These are phyloP conservation scores for Ceratocystiopsis brevicomis DNA, from an alignment of 2,329 filamentous ascomycete species.

Conservation along the genomic window DNA sequence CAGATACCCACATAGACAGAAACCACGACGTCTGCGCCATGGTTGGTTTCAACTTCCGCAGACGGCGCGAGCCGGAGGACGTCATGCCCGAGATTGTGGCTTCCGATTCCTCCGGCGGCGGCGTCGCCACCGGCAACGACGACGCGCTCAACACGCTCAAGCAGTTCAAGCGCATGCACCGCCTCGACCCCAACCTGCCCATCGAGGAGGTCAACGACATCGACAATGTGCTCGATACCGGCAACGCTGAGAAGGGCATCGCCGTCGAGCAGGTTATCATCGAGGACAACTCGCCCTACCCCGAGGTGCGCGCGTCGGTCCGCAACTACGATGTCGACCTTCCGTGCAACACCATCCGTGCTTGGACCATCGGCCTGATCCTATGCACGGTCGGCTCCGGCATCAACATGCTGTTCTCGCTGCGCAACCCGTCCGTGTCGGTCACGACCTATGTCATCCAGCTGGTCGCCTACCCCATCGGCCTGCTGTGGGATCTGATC, in stretches of 20 bases:
- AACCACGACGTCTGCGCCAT: conserved; percentile 1
- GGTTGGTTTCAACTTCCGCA: conserved; percentile 14
- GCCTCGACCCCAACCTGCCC: conserved; percentile 46
- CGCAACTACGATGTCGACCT: conserved; percentile 20
- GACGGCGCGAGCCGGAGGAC: conserved; percentile 26
- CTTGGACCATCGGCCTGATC: conserved; percentile 37
- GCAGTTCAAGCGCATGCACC: conserved; percentile 40
- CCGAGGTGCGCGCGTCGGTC: conserved; percentile 29
- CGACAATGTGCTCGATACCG: conserved; percentile 34
- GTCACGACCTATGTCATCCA: conserved; percentile 45
- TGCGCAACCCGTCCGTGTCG: conserved; percentile 37
- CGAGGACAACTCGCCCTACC: conserved; percentile 48
- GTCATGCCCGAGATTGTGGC: conserved; percentile 17
- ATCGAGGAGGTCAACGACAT: conserved; percentile 41
- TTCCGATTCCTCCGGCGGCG: background rate
- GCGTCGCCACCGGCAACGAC: conserved; percentile 4
- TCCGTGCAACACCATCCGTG: conserved; percentile 43
- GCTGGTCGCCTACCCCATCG: conserved; percentile 41
- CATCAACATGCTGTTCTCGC: conserved; percentile 39
- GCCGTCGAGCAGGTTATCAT: conserved; percentile 38
- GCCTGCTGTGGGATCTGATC: conserved; percentile 33
- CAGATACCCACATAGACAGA: no score
- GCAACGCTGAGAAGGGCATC: conserved; percentile 35
- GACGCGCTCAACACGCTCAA: conserved; percentile 26
- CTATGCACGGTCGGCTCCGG: conserved; percentile 38